Base-by-base conservation (phyloP, 306 rosid species). In the Adenanthera pavonina region DNA sequence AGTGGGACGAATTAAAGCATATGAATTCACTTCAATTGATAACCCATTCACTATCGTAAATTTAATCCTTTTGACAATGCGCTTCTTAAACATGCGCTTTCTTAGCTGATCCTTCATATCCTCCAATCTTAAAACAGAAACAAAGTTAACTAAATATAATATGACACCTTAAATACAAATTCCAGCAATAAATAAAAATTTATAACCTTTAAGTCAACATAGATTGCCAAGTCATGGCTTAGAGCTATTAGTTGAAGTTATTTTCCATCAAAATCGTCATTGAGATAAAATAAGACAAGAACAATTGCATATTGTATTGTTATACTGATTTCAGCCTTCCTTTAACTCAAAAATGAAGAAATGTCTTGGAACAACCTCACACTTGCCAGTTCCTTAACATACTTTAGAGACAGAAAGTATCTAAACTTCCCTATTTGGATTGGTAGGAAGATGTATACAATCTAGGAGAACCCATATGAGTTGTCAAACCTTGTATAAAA, bases 31-130 rank as follows among this genome's bases (percentile, higher is more conserved):
- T 68, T 92, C 92, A 82, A 95, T 89, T 6, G 97, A 88, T 71
- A 93, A 61, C 79, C 92, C 97, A 83, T 85, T 75, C 75, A 91
- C 90, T 59, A 95, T 67, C 0, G 84, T 85, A 86, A 95, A 93
- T 69, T 80, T 90, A 68, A 91, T 85, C 66, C 81, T 91, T 78
- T 76, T 93, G 67, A 93, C 89, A 43, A 90, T 81, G 72, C 99
- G 97, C 83, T 95, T 95, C n/a, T 76, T 93, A 86, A 91, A 93
- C 94, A 95, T 90, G 68, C 89, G 95, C 88, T 92, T 95, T 86
- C 97, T 90, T 80, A 95, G 88, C 83, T 95, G 97, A 86, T 82
- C 87, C 76, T 93, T 95, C 99, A 91, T 93, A 83, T 90, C 97
- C 87, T 90, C 90, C 82, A 93, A 81, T 83, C 99, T 95, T 89